Evolutionary conservation across 75 land plant genomes (phyloP), one percentile per base, ranked within the genome.

Genomic region (Selaginella moellendorffii): DNA sequence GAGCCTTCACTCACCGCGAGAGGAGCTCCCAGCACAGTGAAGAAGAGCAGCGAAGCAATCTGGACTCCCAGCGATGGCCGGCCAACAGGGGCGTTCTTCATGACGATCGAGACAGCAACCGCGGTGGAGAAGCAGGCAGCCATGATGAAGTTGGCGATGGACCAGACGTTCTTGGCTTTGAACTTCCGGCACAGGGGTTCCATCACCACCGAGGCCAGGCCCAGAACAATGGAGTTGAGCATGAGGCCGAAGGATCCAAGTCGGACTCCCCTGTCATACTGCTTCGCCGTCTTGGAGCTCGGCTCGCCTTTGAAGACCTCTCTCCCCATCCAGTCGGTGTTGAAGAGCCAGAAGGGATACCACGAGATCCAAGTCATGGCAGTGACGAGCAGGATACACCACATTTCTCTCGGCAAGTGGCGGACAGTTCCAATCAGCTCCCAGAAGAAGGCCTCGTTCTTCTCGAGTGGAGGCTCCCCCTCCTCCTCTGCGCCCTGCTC

Each of bases 241-340:
- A 88, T 85, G 25, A 92, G 78, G 14, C 96, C 97, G 63, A 85
- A 54, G 26, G 97, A 71, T 1, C 97, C 97, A 84, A 80, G 83
- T 63, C 95, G 75, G 22, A 92, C 96, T 31, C 97, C 97, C 27
- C 17, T 52, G 42, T 77, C 72, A 69, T 92, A 88, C 14, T 59
- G 29, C 52, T 53, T 69, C 18, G 72, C 30, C 22, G 82, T 76
- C 52, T 53, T 56, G 28, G 64, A 12, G 0, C 2, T 20, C 53
- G 96, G 97, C 61, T 81, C 53, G 21, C 97, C 90, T 61, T 77
- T 69, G 74, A 85, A 88, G 25, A 92, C 83, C 24, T 92, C 97
- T 20, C 97, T 75, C 36, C 97, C 96, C 90, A 92, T 88, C 97
- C 97, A 92, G 65, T 92, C 96, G 53, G 97, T 92, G 67, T 92